Conservation (phyloP, 164 flowering plant genomes). For the Berberis thunbergii region DNA sequence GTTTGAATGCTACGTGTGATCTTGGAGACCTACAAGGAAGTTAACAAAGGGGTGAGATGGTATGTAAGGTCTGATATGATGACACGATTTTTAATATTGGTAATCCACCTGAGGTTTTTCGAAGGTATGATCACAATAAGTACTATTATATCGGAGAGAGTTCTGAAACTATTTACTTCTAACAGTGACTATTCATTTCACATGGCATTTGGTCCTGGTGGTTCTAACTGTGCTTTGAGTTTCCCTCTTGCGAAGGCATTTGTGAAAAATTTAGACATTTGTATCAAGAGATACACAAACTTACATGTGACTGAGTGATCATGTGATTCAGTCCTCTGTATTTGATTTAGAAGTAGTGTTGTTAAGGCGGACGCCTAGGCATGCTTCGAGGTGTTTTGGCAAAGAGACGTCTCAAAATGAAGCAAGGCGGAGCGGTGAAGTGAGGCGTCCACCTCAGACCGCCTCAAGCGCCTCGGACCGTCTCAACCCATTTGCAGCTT, state of each 20-base stretch:
- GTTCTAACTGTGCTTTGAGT: conserved; percentile 59
- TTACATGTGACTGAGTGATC: conserved; percentile 37
- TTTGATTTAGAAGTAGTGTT: conserved; percentile 62
- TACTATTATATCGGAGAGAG: conserved; percentile 47
- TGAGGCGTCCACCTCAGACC: too few species aligned
- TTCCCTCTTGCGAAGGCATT: conserved; percentile 41
- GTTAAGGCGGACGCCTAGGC: too few species aligned
- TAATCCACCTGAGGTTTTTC: conserved; percentile 39
- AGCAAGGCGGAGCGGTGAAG: too few species aligned
- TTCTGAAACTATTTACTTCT: conserved; percentile 37
- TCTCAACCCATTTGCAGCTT: too few species aligned
- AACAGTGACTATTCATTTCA: conserved; percentile 38
- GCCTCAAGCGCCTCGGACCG: not conserved
- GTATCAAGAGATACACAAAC: conserved; percentile 40
- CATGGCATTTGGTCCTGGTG: conserved; percentile 71
- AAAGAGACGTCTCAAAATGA: too few species aligned
- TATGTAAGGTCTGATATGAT: conserved; percentile 55
- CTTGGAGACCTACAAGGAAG: conserved; percentile 33
- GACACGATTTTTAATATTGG: conserved; percentile 45
- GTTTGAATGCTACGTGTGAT: conserved; percentile 31
- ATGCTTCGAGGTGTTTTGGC: too few species aligned
- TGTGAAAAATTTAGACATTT: conserved; percentile 32
- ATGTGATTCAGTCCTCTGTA: conserved; percentile 32
- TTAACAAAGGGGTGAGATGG: conserved; percentile 29
- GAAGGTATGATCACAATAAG: conserved; percentile 45